phyloP scores from a whole-genome alignment of 2,329 filamentous ascomycete genomes.

The Pseudogymnoascus sp. region DNA sequence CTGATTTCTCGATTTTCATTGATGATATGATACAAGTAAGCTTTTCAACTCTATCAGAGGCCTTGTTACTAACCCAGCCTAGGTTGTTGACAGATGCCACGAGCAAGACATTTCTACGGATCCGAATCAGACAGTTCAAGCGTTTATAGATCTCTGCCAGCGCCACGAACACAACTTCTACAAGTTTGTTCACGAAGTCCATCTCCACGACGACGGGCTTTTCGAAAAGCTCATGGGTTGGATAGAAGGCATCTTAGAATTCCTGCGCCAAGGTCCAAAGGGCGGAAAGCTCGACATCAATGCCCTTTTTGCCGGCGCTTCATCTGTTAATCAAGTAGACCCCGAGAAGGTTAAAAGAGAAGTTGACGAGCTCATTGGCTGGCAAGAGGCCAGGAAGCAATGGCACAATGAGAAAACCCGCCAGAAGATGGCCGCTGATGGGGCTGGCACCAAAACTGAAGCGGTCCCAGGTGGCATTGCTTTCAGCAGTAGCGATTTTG shows the following conservation, averaged over 20 bases:
- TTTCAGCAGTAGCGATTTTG: constrained; percentile 82
- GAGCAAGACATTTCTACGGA: constrained; percentile 83
- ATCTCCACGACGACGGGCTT: constrained; percentile 90
- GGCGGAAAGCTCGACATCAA: constrained; percentile 92
- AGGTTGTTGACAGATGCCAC: constrained; percentile 59
- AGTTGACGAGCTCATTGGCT: constrained; percentile 78
- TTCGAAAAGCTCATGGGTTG: constrained; percentile 96
- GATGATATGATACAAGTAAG: constrained; percentile 82
- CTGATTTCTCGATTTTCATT: constrained; percentile 87
- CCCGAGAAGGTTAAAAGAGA: constrained; percentile 66
- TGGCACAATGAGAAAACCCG: constrained; percentile 98
- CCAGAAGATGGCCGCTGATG: constrained; percentile 96
- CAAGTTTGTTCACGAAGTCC: constrained; percentile 97
- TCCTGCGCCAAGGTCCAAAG: constrained; percentile 76
- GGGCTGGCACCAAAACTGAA: constrained; percentile 37
- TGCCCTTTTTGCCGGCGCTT: constrained; percentile 75
- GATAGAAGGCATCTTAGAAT: constrained; percentile 93
- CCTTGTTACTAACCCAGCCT: constrained; percentile 16
- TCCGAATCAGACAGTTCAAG: constrained; percentile 95
- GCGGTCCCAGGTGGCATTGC: constrained; percentile 43
- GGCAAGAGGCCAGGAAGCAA: constrained; percentile 93
- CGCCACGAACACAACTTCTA: constrained; percentile 96
- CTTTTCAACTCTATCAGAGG: not conserved
- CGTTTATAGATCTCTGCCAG: constrained; percentile 93
- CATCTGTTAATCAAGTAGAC: constrained; percentile 61